Evolutionary conservation across 129 eudicot genomes (phyloP), one percentile per base, ranked within the genome.

Genomic region (Silybum marianum): DNA sequence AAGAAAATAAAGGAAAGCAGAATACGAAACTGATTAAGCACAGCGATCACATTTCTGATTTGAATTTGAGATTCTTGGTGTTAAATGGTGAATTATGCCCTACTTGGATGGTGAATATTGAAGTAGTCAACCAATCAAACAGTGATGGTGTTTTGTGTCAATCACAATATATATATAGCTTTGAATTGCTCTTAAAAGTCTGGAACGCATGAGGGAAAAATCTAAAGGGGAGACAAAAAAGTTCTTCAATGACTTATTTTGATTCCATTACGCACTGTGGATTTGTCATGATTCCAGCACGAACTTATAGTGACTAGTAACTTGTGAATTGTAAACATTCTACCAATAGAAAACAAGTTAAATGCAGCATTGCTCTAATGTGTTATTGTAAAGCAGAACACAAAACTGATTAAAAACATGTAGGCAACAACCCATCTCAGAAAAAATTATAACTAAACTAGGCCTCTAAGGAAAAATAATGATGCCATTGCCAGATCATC

Each of bases 281-380:
- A 25, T 12, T 40, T 78, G 14, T 40, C 63, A 78, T 40, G 63
- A 63, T 38, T 78, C 40, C 24, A 9, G 73, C 60, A 24, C 24
- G 67, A 25, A 16, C 40, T 51, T 74, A 26, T 60, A 51, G 44
- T 19, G 72, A 77, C 60, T 66, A 65, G 54, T 21, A 46, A 67
- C 25, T 9, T 16, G 14, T 22, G 66, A 38, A 16, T 68, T 16
- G 24, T 10, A 8, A 54, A 51, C 26, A 22, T 36, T 32, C 26
- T 75, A 75, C 70, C 40, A 44, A 67, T 21, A n/a, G 71, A 68
- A 70, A 75, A 9, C 84, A 81, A 67, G 80, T 44, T 48, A 46
- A 21, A 7, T 48, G 76, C 18, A 77, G 67, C 65, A 60, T 24
- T 83, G 24, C 36, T 39, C 34, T 71, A 69, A 23, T 60, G 25